Percentiles rank a stretch among this genome's conserved stretches.
Conservation (phyloP, 805 yeast genomes). For the Danielia oregonensis region DNA sequence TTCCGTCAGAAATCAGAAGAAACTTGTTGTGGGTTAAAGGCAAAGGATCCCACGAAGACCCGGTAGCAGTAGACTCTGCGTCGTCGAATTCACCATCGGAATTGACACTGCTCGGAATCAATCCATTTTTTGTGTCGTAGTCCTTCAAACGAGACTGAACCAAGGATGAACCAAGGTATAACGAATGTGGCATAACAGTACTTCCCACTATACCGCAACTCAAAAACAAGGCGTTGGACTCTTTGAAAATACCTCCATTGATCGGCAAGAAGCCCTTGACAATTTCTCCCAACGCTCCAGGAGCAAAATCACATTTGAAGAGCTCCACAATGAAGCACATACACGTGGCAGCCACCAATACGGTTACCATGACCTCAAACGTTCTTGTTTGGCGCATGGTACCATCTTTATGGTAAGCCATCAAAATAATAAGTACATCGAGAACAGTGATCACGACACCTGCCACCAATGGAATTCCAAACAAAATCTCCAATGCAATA, state of each 20-base stretch:
- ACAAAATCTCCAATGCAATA: conserved; percentile 79
- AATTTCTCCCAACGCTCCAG: conserved; percentile 51
- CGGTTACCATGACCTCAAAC: conserved; percentile 73
- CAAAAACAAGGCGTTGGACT: conserved; percentile 38
- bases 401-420: conserved; percentile 75
- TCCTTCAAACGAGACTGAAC: conserved; percentile 43
- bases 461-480: conserved; percentile 70
- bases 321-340: conserved; percentile 71
- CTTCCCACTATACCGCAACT: conserved; percentile 46
- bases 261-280: conserved; percentile 68
- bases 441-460: conserved; percentile 84
- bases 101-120: conserved; percentile 3
- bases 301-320: conserved; percentile 47
- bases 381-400: conserved; percentile 69
- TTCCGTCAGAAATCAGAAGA: conserved; percentile 25
- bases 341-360: conserved; percentile 70
- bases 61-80: background rate
- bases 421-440: conserved; percentile 73
- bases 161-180: conserved; percentile 41
- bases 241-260: conserved; percentile 25
- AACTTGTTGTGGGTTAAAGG: conserved; percentile 17
- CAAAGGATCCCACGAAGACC: conserved; percentile 8
- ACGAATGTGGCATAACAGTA: conserved; percentile 46
- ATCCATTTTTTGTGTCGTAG: conserved; percentile 34
- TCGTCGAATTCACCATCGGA: conserved; percentile 4